Base-by-base conservation (phyloP, 768 basidiomycete species). In the Arthromyces matolae region DNA sequence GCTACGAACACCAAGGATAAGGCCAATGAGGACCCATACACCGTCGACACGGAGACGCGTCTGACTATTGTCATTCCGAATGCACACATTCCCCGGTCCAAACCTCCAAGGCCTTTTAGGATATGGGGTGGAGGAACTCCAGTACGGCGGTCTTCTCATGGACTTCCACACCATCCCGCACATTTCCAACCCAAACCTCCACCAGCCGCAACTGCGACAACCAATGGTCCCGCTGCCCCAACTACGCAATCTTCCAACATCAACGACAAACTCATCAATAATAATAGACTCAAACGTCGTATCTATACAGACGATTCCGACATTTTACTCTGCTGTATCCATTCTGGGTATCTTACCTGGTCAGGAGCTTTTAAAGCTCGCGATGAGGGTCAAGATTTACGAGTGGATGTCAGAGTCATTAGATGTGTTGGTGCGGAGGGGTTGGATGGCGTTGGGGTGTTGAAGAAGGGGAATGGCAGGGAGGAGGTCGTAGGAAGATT, bases 231-330 rank as follows among this genome's bases (percentile, higher is more conserved):
- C 19, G 10, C 34, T 24, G 32, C 35, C 42, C n/a, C n/a, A n/a
- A n/a, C n/a, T n/a, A n/a, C n/a, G n/a, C n/a, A n/a, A n/a, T n/a
- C n/a, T n/a, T n/a, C n/a, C n/a, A n/a, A n/a, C n/a, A n/a, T n/a
- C n/a, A n/a, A n/a, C n/a, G n/a, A n/a, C n/a, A n/a, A n/a, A n/a
- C n/a, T n/a, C n/a, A n/a, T n/a, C n/a, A n/a, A n/a, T n/a, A n/a
- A n/a, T n/a, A n/a, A n/a, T n/a, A n/a, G n/a, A n/a, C n/a, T n/a
- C n/a, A n/a, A n/a, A n/a, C 52, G 57, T 23, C 45, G 82, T 38
- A 73, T 87, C 28, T 89, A 89, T 65, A 89, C 86, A 0, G 86
- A 89, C 64, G 86, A 89, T 64, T 86, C 84, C 8, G 83, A 87
- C 55, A 58, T 87, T 42, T 79, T 86, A 58, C 59, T 83, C 32